Percentiles rank a stretch among this genome's conserved stretches.
phyloP scores from a whole-genome alignment of 2,329 filamentous ascomycete genomes.

The Trichophyton simii region DNA sequence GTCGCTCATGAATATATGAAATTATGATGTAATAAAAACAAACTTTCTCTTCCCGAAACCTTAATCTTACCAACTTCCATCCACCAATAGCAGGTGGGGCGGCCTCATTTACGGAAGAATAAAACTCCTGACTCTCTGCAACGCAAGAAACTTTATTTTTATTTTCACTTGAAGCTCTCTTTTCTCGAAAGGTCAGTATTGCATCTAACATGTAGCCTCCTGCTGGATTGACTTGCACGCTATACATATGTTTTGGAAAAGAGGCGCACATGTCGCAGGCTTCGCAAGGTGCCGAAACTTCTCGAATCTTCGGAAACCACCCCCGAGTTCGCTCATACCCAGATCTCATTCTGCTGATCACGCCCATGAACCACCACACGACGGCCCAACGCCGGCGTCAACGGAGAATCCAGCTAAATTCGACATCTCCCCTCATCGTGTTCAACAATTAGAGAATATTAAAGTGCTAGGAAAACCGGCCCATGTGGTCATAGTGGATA shows the following conservation, averaged over 20 bases:
- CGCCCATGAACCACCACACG: neutral
- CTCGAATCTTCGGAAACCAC: neutral
- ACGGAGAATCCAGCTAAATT: neutral
- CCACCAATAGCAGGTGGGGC: too few relatives aligned
- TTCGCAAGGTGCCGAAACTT: neutral
- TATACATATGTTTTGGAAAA: constrained; percentile 5
- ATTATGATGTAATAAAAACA: too few relatives aligned
- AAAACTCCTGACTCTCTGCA: too few relatives aligned
- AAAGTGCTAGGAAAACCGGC: constrained; percentile 7
- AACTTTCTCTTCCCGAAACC: too few relatives aligned
- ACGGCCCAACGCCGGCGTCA: neutral
- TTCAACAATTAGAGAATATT: neutral
- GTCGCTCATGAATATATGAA: too few relatives aligned
- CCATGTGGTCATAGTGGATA: constrained; percentile 8
- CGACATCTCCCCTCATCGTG: neutral
- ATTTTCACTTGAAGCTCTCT: neutral
- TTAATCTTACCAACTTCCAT: too few relatives aligned
- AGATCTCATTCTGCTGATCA: neutral
- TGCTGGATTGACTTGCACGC: neutral
- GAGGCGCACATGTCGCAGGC: neutral
- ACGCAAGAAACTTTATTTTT: neutral
- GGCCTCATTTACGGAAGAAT: too few relatives aligned
- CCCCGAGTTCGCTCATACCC: neutral
- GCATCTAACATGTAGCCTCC: neutral
- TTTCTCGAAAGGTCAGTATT: neutral